A percentile compares a stretch with the other conserved stretches of the same genome.
Conservation (phyloP, 345 rosid genomes). For the Salix brachista region DNA sequence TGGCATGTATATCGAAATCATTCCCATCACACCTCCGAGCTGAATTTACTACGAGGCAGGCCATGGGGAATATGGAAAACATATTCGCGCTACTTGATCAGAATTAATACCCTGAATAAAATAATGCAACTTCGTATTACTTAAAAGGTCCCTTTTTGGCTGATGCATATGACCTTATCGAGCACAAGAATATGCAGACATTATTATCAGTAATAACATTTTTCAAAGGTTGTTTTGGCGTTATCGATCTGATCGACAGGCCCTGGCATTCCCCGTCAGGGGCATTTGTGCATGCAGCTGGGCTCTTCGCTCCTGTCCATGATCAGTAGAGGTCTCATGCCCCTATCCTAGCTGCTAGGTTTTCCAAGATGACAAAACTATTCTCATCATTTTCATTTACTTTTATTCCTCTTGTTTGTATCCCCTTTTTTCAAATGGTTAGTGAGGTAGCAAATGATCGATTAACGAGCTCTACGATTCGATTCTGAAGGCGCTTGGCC, state of each 20-base stretch:
- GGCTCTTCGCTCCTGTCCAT: background rate
- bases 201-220: background rate
- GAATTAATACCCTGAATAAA: background rate
- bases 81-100: background rate
- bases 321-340: background rate
- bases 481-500: too few species aligned
- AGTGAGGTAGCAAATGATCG: too few species aligned
- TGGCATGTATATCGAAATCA: too few species aligned
- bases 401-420: too few species aligned
- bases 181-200: constrained; percentile 14
- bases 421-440: too few species aligned
- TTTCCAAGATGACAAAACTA: too few species aligned
- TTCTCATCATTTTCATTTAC: too few species aligned
- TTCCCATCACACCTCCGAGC: constrained; percentile 1
- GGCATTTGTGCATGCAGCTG: background rate
- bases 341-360: too few species aligned
- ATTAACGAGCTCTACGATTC: too few species aligned
- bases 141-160: constrained; percentile 15
- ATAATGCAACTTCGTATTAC: background rate
- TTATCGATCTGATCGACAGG: background rate
- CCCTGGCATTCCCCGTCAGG: background rate
- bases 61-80: too few species aligned
- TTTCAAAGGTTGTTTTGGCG: constrained; percentile 7
- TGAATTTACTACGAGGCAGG: background rate
- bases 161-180: background rate